A percentile compares a stretch with the other conserved stretches of the same genome.
Conservation (phyloP, 163 green algal species). For the Volvox carteri region DNA sequence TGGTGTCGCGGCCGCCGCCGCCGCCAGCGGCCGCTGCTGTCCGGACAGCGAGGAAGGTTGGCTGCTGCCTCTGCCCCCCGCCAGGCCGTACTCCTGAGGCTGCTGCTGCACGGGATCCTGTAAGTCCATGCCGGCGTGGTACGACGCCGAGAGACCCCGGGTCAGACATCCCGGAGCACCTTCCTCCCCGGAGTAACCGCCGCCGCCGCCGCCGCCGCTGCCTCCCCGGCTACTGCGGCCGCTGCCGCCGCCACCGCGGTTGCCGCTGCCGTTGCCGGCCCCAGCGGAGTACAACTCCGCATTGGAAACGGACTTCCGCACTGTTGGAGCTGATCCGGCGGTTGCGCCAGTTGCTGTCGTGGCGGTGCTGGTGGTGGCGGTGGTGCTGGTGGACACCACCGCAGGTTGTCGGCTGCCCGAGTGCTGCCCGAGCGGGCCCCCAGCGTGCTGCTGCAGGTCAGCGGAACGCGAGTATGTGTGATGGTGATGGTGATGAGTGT, state of each 20-base stretch:
- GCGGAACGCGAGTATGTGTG: not conserved
- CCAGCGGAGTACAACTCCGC: not conserved
- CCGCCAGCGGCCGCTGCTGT: not conserved
- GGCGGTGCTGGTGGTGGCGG: not conserved
- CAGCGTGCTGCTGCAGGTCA: no score
- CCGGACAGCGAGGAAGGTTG: not conserved
- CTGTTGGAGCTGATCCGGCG: not conserved
- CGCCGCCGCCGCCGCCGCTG: not conserved
- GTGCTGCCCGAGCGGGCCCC: not conserved
- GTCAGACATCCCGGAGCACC: not conserved
- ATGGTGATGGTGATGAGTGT: no score
- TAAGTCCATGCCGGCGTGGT: conserved; percentile 23
- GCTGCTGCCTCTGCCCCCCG: not conserved
- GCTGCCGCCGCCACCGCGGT: not conserved
- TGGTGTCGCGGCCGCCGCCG: not conserved
- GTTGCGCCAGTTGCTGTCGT: not conserved
- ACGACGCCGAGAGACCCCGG: conserved; percentile 31
- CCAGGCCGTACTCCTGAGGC: not conserved
- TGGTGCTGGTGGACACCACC: not conserved
- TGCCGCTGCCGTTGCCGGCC: not conserved
- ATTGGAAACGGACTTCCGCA: conserved; percentile 29
- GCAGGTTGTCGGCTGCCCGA: no score
- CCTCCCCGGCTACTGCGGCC: not conserved
- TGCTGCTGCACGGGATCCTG: no score
- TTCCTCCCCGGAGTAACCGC: not conserved